Evolutionary conservation across 129 eudicot species (phyloP).

Genomic region (Flaveria sonorensis): DNA sequence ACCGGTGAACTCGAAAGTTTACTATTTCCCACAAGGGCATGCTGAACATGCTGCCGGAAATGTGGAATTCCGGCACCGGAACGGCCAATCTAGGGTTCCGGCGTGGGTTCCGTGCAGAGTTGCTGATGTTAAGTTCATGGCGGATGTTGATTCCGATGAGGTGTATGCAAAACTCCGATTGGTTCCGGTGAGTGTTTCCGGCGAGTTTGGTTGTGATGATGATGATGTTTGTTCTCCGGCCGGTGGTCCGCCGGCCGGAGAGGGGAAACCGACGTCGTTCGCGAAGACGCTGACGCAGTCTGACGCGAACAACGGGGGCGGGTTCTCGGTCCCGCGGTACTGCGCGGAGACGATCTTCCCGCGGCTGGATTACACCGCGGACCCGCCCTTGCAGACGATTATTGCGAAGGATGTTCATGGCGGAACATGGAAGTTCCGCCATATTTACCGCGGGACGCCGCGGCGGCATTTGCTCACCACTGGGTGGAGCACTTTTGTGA

Average conservation of each 20-base stretch:
- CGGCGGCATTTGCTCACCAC: conserved; percentile 95
- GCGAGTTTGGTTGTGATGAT: conserved; percentile 50
- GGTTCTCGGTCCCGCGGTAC: conserved; percentile 92
- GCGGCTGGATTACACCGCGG: conserved; percentile 79
- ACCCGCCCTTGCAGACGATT: conserved; percentile 92
- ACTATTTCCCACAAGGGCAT: conserved; percentile 72
- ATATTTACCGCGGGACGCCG: conserved; percentile 89
- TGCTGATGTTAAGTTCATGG: conserved; percentile 59
- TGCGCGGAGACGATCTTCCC: conserved; percentile 98
- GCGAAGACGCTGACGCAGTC: conserved; percentile 95
- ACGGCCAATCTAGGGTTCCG: conserved; percentile 51
- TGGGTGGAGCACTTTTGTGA: conserved; percentile 97
- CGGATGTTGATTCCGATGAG: conserved; percentile 91
- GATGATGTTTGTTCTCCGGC: conserved; percentile 41
- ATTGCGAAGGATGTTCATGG: conserved; percentile 97
- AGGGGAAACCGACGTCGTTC: conserved; percentile 74
- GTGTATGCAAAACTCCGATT: conserved; percentile 68
- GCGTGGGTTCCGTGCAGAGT: conserved; percentile 73
- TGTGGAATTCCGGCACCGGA: conserved; percentile 59
- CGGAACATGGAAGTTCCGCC: conserved; percentile 88
- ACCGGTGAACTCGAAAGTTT: conserved; percentile 51
- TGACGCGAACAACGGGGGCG: conserved; percentile 97
- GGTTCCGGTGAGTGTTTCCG: conserved; percentile 46
- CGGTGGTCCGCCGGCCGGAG: conserved; percentile 44
- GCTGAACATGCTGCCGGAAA: conserved; percentile 87